These are phyloP conservation scores for Verbena officinalis DNA, from an alignment of 257 asterid genomes.

Conservation along the genomic window DNA sequence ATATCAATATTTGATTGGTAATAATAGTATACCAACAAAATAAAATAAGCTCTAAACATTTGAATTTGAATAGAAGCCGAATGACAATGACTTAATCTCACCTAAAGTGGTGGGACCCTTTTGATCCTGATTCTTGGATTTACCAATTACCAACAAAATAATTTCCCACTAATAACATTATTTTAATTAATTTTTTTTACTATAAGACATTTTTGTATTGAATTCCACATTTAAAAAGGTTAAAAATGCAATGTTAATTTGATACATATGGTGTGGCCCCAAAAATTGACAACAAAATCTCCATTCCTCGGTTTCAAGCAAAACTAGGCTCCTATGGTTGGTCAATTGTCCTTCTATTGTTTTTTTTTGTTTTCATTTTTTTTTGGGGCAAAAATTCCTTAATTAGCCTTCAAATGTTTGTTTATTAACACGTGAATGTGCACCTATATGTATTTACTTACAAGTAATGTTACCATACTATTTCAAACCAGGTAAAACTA, in stretches of 20 bases:
- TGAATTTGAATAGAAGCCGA: conserved; percentile 31
- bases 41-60: not conserved
- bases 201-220: not conserved
- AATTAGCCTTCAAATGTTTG: not conserved
- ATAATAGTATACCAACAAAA: not conserved
- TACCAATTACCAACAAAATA: too few species aligned
- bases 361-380: too few species aligned
- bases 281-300: conserved; percentile 8
- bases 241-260: not conserved
- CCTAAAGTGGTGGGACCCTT: not conserved
- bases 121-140: too few species aligned
- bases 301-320: conserved; percentile 13
- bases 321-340: not conserved
- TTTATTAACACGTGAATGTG: too few species aligned
- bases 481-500: too few species aligned
- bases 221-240: not conserved
- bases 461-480: too few species aligned
- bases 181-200: not conserved
- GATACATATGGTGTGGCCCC: conserved; percentile 6
- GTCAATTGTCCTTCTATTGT: too few species aligned
- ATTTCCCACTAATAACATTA: not conserved
- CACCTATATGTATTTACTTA: too few species aligned
- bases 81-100: not conserved
- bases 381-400: not conserved
- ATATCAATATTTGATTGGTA: not conserved